Evolutionary conservation across 306 rosid genomes (phyloP).

Genomic region (Rubus idaeus): DNA sequence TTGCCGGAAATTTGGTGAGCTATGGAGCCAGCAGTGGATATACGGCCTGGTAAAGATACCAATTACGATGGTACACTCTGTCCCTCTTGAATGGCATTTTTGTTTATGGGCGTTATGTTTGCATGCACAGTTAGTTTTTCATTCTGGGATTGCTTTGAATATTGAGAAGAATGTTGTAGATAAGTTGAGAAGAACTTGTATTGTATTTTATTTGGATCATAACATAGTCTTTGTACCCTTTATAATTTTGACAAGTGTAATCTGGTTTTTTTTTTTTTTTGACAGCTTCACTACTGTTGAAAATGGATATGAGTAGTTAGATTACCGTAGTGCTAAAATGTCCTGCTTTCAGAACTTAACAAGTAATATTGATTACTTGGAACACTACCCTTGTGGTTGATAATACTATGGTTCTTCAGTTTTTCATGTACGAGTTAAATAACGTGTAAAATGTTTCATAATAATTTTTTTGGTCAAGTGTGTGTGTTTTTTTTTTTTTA

Average conservation of each 20-base stretch:
- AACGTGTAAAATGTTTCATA: not conserved
- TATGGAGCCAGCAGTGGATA: conserved; percentile 44
- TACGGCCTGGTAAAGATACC: conserved; percentile 22
- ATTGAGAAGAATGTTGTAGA: not conserved
- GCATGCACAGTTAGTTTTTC: not conserved
- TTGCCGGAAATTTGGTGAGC: conserved; percentile 3
- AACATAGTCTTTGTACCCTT: not conserved
- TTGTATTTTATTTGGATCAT: not conserved
- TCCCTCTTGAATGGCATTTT: not conserved
- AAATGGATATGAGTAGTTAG: not conserved
- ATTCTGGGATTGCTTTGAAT: no score
- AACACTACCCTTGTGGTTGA: not conserved
- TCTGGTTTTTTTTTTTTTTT: not conserved
- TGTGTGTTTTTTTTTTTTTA: not conserved
- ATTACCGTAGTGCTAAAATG: not conserved
- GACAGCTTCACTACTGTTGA: not conserved
- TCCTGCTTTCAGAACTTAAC: not conserved
- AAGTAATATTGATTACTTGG: not conserved
- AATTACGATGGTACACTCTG: conserved; percentile 18
- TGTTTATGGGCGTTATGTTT: not conserved
- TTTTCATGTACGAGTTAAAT: not conserved
- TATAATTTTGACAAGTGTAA: not conserved
- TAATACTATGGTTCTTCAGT: not conserved
- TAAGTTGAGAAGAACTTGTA: not conserved
- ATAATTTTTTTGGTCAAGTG: not conserved